These are phyloP conservation scores for Pistacia vera DNA, from an alignment of 345 rosid species.

Conservation along the genomic window DNA sequence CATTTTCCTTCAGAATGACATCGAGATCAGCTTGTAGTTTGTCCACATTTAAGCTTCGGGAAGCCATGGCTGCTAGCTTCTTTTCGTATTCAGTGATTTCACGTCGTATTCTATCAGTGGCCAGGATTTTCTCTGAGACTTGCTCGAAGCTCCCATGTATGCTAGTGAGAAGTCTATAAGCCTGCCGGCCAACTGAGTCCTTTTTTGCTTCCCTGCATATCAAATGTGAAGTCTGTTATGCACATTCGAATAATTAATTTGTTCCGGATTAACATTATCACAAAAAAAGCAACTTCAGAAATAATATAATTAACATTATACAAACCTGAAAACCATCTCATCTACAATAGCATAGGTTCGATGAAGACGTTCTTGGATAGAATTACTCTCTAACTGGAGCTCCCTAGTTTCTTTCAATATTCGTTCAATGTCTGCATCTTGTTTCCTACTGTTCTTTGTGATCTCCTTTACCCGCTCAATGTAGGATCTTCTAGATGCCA, in stretches of 20 bases:
- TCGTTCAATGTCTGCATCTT: conserved; percentile 71
- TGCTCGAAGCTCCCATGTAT: conserved; percentile 77
- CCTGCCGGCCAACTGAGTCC: conserved; percentile 61
- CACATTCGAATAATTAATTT: not conserved
- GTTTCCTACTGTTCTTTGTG: conserved; percentile 78
- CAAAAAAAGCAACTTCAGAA: not conserved
- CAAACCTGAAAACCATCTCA: conserved; percentile 75
- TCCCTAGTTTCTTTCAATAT: conserved; percentile 79
- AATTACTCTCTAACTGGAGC: conserved; percentile 84
- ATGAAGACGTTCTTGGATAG: conserved; percentile 82
- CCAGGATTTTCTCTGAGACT: conserved; percentile 62
- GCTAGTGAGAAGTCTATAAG: conserved; percentile 70
- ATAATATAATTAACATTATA: conserved; percentile 10
- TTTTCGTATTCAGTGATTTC: conserved; percentile 69
- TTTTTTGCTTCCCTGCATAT: conserved; percentile 75
- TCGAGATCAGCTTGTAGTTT: conserved; percentile 65
- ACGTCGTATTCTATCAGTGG: conserved; percentile 64
- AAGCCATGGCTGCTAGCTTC: conserved; percentile 62
- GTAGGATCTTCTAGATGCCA: conserved; percentile 59
- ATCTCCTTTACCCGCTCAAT: conserved; percentile 76
- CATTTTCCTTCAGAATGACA: conserved; percentile 61
- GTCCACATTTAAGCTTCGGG: conserved; percentile 53
- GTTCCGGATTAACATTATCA: not conserved
- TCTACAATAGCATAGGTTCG: conserved; percentile 78
- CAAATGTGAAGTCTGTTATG: not conserved